Base-by-base conservation (phyloP, 2,329 filamentous ascomycete genomes). In the Fusarium nygamai region DNA sequence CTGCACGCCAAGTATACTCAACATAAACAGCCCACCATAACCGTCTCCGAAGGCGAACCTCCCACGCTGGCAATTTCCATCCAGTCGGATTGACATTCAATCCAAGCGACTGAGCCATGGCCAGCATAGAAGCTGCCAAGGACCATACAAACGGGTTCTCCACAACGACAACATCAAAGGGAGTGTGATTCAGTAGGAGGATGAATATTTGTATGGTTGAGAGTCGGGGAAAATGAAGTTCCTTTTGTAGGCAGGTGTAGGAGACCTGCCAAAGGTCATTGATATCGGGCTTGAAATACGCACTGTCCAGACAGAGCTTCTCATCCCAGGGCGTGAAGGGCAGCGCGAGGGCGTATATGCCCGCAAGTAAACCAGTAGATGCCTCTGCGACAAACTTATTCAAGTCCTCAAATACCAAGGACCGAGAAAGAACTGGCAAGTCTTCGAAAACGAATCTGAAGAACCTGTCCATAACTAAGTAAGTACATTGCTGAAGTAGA, bases 311-410 rank as follows among this genome's bases (percentile, higher is more conserved):
- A 17, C 61, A 64, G 17, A 64, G 57, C 4, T 64, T 64, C 27
- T 64, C 61, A 11, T 64, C 61, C 57, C 57, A 64, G 1, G 61
- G 61, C 6, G 61, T 64, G 31, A 64, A 64, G 4, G 61, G 61
- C 14, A 64, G 13, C 20, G 61, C 44, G 4, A 64, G 61, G 1
- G 57, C 61, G 22, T 64, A 64, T 19, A 64, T 24, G 5, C 61
- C 61, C 14, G 61, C 61, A 1, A 62, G 22, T 5, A 64, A 13
- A 0, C 61, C 61, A 0, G 61, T 51, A 8, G 61, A 64, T 4
- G 57, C 61, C 1, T 41, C 31, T 2, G 44, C 22, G 8, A 64
- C 61, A n/a, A 64, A 62, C 2, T 12, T 19, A 2, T 38, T n/a
- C 5, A 64, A 4, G 6, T 62, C 57, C 8, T 48, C 29, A 8